Evolutionary conservation across 768 basidiomycete species (phyloP), one percentile per base, ranked within the genome.

Genomic region (Termitomyces titanicus): DNA sequence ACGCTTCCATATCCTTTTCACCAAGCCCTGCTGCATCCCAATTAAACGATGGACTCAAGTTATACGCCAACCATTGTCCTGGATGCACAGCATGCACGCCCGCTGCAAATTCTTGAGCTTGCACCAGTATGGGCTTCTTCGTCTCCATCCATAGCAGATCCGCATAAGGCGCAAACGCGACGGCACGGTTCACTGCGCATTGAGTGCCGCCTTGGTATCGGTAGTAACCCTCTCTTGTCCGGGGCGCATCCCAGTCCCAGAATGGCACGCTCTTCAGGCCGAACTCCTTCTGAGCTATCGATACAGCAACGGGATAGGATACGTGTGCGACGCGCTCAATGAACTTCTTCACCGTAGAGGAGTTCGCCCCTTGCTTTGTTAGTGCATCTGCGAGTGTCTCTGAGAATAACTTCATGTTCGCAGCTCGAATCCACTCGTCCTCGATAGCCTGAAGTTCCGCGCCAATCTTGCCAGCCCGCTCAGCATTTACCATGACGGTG

Each of bases 141-240:
- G 97, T 99, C 79, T 95, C 93, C 94, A 95, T 95, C 92, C 93
- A 94, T 62, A 95, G 66, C 52, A 92, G 72, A 70, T 95, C 94
- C 48, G 93, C 90, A 70, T 95, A 94, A 3, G 95, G 96, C 27
- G 94, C 94, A 65, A 92, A 98, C 25, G 93, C 94, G 55, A 94
- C 78, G 17, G 89, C 90, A 56, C 96, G 92, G 72, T 91, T 88
- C 65, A 98, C 81, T 10, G 94, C 94, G 66, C 94, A 95, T 67
- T 92, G 86, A 5, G 95, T 98, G 8, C 96, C 96, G 57, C 96
- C 95, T 71, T 95, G 92, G 79, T 96, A 98, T 60, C 96, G 85
- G 79, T 94, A 98, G 78, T 84, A 98, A 39, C 96, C 96, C 70
- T 98, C 96, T 55, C 95, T 84, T 0, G 96, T 97, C 55, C 97